Evolutionary conservation across 768 basidiomycete species (phyloP).

Genomic region (Kwoniella mangroviensis): DNA sequence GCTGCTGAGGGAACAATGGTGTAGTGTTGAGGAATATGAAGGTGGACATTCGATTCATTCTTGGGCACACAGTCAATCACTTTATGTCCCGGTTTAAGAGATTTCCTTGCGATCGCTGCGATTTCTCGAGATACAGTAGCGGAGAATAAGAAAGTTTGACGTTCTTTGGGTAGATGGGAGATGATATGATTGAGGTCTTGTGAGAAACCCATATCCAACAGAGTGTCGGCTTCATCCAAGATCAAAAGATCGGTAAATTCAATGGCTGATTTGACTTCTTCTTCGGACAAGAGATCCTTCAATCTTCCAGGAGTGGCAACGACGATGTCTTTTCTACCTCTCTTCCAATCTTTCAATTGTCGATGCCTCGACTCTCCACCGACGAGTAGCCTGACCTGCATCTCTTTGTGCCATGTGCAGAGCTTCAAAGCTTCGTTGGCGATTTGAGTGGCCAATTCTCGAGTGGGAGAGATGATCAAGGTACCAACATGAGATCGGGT

Average conservation of each 20-base stretch:
- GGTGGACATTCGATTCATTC: constrained; percentile 68
- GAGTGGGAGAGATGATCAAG: constrained; percentile 84
- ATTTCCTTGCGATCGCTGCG: constrained; percentile 69
- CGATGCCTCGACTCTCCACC: constrained; percentile 72
- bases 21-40: constrained; percentile 77
- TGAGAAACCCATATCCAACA: constrained; percentile 90
- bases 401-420: constrained; percentile 66
- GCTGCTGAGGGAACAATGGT: constrained; percentile 71
- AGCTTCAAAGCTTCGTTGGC: constrained; percentile 78
- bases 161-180: constrained; percentile 66
- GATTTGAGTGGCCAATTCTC: constrained; percentile 88
- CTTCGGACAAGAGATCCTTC: constrained; percentile 71
- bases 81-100: constrained; percentile 67
- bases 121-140: constrained; percentile 79
- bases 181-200: constrained; percentile 79
- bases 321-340: constrained; percentile 74
- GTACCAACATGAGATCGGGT: constrained; percentile 67
- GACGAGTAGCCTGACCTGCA: constrained; percentile 74
- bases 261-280: constrained; percentile 65
- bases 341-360: constrained; percentile 73
- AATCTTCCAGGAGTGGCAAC: constrained; percentile 90
- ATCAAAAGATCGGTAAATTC: constrained; percentile 70
- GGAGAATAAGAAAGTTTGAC: constrained; percentile 92
- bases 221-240: constrained; percentile 88
- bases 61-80: constrained; percentile 75